A percentile compares a stretch with the other conserved stretches of the same genome.
Evolutionary conservation across 495 filamentous ascomycete species (phyloP).

Genomic region (Talaromyces ruber): DNA sequence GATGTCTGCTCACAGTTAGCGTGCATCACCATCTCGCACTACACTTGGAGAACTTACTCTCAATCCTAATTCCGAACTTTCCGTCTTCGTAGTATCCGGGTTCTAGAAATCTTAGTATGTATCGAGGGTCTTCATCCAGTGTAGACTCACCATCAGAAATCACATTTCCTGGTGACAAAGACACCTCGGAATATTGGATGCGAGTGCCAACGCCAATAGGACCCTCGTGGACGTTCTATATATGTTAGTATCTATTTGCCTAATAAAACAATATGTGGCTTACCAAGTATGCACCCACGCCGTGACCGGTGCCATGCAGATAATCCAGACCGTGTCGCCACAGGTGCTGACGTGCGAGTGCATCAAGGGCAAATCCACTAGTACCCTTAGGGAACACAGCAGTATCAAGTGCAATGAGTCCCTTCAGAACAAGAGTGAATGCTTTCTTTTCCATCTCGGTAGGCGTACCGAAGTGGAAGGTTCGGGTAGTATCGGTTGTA

Average conservation of each 20-base stretch:
- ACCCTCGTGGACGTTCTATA: slow-evolving; percentile 89
- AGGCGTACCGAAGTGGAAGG: slow-evolving; percentile 83
- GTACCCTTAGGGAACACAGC: slow-evolving; percentile 93
- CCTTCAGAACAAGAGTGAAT: slow-evolving; percentile 93
- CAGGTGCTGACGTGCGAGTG: slow-evolving; percentile 80
- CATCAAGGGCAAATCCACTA: slow-evolving; percentile 84
- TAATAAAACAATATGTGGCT: neutral
- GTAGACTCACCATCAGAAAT: slow-evolving; percentile 59
- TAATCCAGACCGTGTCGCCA: slow-evolving; percentile 94
- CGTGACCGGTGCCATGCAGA: slow-evolving; percentile 94
- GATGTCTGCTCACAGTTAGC: slow-evolving; percentile 39
- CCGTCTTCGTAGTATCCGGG: slow-evolving; percentile 98
- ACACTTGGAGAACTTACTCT: slow-evolving; percentile 48
- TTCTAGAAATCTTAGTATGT: slow-evolving; percentile 40
- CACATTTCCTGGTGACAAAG: slow-evolving; percentile 85
- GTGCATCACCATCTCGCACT: slow-evolving; percentile 7
- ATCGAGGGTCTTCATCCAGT: neutral
- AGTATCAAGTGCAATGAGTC: slow-evolving; percentile 83
- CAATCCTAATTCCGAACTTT: slow-evolving; percentile 94
- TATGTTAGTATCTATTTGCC: neutral
- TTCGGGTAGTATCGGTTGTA: slow-evolving; percentile 93
- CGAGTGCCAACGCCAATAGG: slow-evolving; percentile 94
- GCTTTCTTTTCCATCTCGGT: slow-evolving; percentile 80
- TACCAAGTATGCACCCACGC: slow-evolving; percentile 80
- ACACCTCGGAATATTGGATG: slow-evolving; percentile 83